Evolutionary conservation across 352 stramenopile species (phyloP).

Genomic region (Phytophthora macrochlamydospora): DNA sequence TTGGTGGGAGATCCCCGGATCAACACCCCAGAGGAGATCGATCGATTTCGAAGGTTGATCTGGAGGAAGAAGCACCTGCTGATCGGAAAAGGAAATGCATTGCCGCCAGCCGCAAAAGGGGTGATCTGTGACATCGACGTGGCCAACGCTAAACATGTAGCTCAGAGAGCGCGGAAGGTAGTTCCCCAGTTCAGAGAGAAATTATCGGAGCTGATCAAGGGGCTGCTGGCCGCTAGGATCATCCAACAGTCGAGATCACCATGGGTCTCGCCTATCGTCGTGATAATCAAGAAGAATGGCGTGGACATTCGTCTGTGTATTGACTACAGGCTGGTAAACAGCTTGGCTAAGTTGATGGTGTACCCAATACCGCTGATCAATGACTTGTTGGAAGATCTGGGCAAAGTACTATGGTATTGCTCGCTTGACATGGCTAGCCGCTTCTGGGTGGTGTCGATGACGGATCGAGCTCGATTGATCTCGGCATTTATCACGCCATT

Average conservation of each 20-base stretch:
- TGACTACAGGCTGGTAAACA: conserved; percentile 17
- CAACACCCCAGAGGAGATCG: conserved; percentile 22
- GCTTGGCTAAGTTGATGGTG: conserved; percentile 11
- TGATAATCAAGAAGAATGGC: conserved; percentile 26
- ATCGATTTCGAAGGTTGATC: conserved; percentile 16
- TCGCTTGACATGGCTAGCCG: neutral
- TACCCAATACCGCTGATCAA: conserved; percentile 26
- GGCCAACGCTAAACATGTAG: conserved; percentile 12
- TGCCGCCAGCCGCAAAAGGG: conserved; percentile 20
- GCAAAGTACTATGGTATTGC: conserved; percentile 10
- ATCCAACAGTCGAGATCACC: neutral
- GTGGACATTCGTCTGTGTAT: conserved; percentile 37
- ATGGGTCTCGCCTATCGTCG: neutral
- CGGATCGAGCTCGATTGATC: neutral
- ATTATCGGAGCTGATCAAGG: conserved; percentile 8
- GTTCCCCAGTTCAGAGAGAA: conserved; percentile 17
- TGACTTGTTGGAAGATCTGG: conserved; percentile 9
- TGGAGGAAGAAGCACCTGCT: conserved; percentile 17
- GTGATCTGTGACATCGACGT: conserved; percentile 43
- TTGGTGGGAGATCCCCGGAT: conserved; percentile 6
- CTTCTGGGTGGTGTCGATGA: neutral
- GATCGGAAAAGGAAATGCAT: conserved; percentile 31
- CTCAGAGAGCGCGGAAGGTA: conserved; percentile 16
- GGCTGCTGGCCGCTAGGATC: neutral
- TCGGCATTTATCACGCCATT: conserved; percentile 25